Evolutionary conservation across 129 eudicot species (phyloP).

Genomic region (Flaveria ramosissima): DNA sequence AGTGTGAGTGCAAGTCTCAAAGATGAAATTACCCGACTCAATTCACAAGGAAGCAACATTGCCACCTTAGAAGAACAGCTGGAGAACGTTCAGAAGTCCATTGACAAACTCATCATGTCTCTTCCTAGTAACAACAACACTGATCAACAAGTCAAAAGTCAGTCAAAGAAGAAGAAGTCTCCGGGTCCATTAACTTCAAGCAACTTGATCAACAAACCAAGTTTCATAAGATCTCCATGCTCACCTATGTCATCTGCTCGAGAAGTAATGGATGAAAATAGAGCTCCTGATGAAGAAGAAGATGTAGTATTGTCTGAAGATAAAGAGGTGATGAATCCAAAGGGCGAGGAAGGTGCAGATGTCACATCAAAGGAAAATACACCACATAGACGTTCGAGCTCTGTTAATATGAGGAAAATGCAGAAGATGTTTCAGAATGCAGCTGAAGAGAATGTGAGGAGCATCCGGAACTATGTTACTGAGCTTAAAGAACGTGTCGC

Average conservation of each 20-base stretch:
- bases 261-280: slow-evolving; percentile 73
- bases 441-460: slow-evolving; percentile 96
- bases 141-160: slow-evolving; percentile 47
- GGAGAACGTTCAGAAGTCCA: slow-evolving; percentile 87
- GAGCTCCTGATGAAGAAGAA: slow-evolving; percentile 66
- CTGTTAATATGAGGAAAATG: slow-evolving; percentile 98
- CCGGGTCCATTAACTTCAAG: slow-evolving; percentile 68
- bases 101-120: slow-evolving; percentile 87
- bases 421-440: slow-evolving; percentile 94
- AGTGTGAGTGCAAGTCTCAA: slow-evolving; percentile 89
- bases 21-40: slow-evolving; percentile 94
- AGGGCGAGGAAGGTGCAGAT: slow-evolving; percentile 74
- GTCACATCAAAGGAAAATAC: slow-evolving; percentile 87
- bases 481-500: slow-evolving; percentile 99
- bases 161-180: slow-evolving; percentile 66
- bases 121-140: slow-evolving; percentile 56
- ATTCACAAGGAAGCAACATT: slow-evolving; percentile 89
- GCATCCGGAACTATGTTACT: slow-evolving; percentile 81
- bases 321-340: slow-evolving; percentile 54
- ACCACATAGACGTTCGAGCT: slow-evolving; percentile 87
- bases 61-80: slow-evolving; percentile 93
- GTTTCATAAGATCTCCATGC: slow-evolving; percentile 78
- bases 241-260: slow-evolving; percentile 73
- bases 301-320: slow-evolving; percentile 37
- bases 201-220: slow-evolving; percentile 57